Base-by-base conservation (phyloP, 305 asterid genomes). In the Andrographis paniculata region DNA sequence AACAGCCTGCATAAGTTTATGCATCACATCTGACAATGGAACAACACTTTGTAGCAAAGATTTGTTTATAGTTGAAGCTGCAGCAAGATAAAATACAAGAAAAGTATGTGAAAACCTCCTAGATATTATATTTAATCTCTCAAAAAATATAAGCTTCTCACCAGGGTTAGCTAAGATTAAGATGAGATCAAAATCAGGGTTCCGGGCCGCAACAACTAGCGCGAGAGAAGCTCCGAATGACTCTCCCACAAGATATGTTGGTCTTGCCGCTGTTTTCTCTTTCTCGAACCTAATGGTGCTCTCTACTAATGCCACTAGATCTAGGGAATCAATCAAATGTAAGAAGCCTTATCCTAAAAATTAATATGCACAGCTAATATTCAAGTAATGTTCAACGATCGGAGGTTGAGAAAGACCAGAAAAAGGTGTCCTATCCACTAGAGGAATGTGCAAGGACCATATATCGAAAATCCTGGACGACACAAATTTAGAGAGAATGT, bases 371-470 rank as follows among this genome's bases (percentile, higher is more conserved):
- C 3, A 2, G 17, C 42, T 33, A 37, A 2, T 17, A 14, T 12
- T 27, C 2, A 17, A 18, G 36, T 23, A 35, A 30, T 35, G 52
- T 40, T 41, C 49, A 21, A n/a, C n/a, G n/a, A n/a, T n/a, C n/a
- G n/a, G n/a, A n/a, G n/a, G n/a, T n/a, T 48, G 52, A 45, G 30
- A n/a, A 12, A 13, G 56, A 87, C 96, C 94, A 70, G 63, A 42
- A 36, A 83, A 83, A 13, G 80, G 24, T 65, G 94, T 74, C 53
- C 83, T 75, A 63, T 83, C 93, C 22, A 63, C 24, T 20, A 83
- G 49, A 53, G 96, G 96, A 56, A 80, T 65, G 77, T 87, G 96
- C 74, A 87, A 54, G 74, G 93, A 83, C 93, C 94, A 78, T 63
- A 78, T 63, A 35, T 83, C 75, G 52, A 87, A 87, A 17, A 72